Conservation (phyloP, 1,139 yeast species). For the Yamadazyma oceani region DNA sequence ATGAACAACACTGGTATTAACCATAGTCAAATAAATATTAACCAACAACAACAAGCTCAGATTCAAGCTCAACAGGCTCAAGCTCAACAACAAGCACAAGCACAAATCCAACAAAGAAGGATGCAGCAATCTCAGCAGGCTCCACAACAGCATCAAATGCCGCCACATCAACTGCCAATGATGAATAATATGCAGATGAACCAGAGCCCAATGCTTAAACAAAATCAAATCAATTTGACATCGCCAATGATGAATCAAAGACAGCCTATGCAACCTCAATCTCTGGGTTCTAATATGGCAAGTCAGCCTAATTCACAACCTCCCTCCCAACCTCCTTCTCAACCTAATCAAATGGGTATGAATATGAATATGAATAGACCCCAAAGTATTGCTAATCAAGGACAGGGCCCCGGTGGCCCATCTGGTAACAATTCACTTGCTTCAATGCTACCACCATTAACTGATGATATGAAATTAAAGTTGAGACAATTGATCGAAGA, state of each 20-base stretch:
- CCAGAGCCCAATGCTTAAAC: slow-evolving; percentile 16
- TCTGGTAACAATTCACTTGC: slow-evolving; percentile 12
- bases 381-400: slow-evolving; percentile 4
- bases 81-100: slow-evolving; percentile 16
- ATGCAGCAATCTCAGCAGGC: slow-evolving; percentile 11
- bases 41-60: slow-evolving; percentile 14
- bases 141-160: not conserved
- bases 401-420: slow-evolving; percentile 6
- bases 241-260: slow-evolving; percentile 15
- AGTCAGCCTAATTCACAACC: slow-evolving; percentile 11
- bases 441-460: slow-evolving; percentile 37
- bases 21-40: slow-evolving; percentile 9
- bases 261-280: slow-evolving; percentile 10
- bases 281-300: slow-evolving; percentile 7
- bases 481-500: slow-evolving; percentile 67
- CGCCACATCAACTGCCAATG: slow-evolving; percentile 20
- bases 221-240: slow-evolving; percentile 12
- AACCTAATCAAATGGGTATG: not conserved
- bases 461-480: slow-evolving; percentile 47
- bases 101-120: slow-evolving; percentile 16
- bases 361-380: slow-evolving; percentile 10
- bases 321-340: slow-evolving; percentile 7
- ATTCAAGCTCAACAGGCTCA: slow-evolving; percentile 15
- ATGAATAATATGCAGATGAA: slow-evolving; percentile 14
- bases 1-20: slow-evolving; percentile 6